A percentile compares a stretch with the other conserved stretches of the same genome.
These are phyloP conservation scores for Penicillium antarcticum DNA, from an alignment of 495 filamentous ascomycete genomes.

Conservation along the genomic window DNA sequence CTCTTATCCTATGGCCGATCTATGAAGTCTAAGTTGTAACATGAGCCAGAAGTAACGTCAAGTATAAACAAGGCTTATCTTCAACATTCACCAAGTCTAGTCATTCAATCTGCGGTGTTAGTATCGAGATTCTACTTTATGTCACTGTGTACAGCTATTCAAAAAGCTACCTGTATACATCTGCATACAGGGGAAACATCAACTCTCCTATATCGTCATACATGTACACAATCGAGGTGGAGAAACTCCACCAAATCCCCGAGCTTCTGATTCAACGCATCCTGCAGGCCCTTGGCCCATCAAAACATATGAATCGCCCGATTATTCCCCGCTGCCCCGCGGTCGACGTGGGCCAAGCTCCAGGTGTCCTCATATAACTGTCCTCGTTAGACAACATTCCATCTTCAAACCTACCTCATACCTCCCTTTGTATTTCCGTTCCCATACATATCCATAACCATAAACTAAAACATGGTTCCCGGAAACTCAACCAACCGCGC, in stretches of 20 bases:
- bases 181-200: too few species aligned
- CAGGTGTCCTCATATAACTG: slow-evolving; percentile 4
- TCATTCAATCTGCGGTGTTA: too few species aligned
- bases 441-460: not conserved
- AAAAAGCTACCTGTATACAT: too few species aligned
- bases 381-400: not conserved
- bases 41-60: too few species aligned
- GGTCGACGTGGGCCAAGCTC: slow-evolving; percentile 12
- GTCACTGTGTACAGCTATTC: too few species aligned
- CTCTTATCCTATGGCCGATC: too few species aligned
- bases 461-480: slow-evolving; percentile 18
- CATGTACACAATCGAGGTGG: slow-evolving; percentile 7
- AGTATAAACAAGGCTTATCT: too few species aligned
- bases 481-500: slow-evolving; percentile 37
- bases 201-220: slow-evolving; percentile 5
- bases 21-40: too few species aligned
- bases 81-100: too few species aligned
- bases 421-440: not conserved
- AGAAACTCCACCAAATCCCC: slow-evolving; percentile 7
- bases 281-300: not conserved
- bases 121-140: too few species aligned
- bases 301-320: slow-evolving; percentile 8
- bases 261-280: slow-evolving; percentile 5
- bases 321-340: slow-evolving; percentile 29
- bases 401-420: not conserved